Evolutionary conservation across 495 filamentous ascomycete species (phyloP).

Genomic region (Neohortaea acidophila): DNA sequence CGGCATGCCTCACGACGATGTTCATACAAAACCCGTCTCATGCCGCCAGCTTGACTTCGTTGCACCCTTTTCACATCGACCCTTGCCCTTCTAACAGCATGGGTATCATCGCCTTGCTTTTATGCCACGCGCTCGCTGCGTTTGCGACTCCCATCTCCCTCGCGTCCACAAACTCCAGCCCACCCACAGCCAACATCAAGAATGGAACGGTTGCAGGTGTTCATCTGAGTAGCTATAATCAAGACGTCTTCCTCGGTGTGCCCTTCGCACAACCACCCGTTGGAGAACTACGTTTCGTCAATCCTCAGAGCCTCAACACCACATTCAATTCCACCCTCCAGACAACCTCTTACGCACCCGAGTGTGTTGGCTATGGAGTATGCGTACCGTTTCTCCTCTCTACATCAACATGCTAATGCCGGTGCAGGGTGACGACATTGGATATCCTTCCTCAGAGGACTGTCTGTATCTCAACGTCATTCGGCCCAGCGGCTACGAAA

Average conservation of each 20-base stretch:
- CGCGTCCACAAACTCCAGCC: no score
- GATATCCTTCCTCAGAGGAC: constrained; percentile 35
- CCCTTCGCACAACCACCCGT: constrained; percentile 50
- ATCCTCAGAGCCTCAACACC: constrained; percentile 39
- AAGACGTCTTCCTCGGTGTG: constrained; percentile 43
- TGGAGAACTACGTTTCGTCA: constrained; percentile 41
- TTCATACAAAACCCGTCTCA: no score
- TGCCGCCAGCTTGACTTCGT: no score
- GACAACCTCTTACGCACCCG: constrained; percentile 26
- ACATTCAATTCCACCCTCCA: constrained; percentile 20
- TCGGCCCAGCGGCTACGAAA: constrained; percentile 42
- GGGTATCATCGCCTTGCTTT: no score
- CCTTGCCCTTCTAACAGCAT: no score
- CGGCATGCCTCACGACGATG: no score
- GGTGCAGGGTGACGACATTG: constrained; percentile 12
- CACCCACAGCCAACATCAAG: constrained; percentile 19
- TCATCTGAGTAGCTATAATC: constrained; percentile 18
- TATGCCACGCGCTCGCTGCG: no score
- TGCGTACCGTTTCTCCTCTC: constrained; percentile 8
- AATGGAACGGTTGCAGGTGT: constrained; percentile 25
- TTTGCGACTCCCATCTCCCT: no score
- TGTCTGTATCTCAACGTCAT: constrained; percentile 51
- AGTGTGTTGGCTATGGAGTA: constrained; percentile 31
- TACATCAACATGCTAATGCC: neutral
- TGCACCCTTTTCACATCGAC: no score